Evolutionary conservation across 108 stramenopile genomes (phyloP).

Genomic region (Pseudonitzschia pungens): DNA sequence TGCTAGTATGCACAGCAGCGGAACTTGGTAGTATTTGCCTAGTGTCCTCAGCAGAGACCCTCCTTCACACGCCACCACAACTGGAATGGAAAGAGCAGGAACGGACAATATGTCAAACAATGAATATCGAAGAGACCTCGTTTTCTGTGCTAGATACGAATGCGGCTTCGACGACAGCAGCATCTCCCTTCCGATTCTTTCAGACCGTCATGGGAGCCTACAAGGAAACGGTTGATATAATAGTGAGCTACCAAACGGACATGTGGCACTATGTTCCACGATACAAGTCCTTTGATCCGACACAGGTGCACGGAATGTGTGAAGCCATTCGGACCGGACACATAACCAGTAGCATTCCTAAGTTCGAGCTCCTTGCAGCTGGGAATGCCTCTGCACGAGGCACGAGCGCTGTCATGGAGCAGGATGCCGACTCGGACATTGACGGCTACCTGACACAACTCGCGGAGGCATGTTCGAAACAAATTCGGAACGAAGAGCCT

Average conservation of each 20-base stretch:
- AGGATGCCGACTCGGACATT: slow-evolving; percentile 22
- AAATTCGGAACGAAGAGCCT: background rate
- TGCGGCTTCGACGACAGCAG: too few relatives aligned
- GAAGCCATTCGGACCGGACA: background rate
- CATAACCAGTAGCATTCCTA: background rate
- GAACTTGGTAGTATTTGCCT: too few relatives aligned
- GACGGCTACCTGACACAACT: slow-evolving; percentile 10
- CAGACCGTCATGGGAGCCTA: background rate
- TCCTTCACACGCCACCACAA: too few relatives aligned
- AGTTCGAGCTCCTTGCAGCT: background rate
- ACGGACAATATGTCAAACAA: too few relatives aligned
- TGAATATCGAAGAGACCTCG: too few relatives aligned
- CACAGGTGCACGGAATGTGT: background rate
- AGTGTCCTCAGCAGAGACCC: too few relatives aligned
- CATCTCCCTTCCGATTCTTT: too few relatives aligned
- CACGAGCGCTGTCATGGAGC: background rate
- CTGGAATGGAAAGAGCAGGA: too few relatives aligned
- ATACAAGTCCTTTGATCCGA: background rate
- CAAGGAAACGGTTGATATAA: background rate
- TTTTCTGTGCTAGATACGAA: too few relatives aligned
- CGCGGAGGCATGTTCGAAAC: slow-evolving; percentile 4
- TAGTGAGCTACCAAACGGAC: background rate
- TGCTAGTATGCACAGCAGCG: too few relatives aligned
- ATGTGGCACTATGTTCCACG: background rate
- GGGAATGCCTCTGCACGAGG: background rate